Evolutionary conservation across 805 yeast genomes (phyloP).

Genomic region (Wickerhamomyces chambardii): DNA sequence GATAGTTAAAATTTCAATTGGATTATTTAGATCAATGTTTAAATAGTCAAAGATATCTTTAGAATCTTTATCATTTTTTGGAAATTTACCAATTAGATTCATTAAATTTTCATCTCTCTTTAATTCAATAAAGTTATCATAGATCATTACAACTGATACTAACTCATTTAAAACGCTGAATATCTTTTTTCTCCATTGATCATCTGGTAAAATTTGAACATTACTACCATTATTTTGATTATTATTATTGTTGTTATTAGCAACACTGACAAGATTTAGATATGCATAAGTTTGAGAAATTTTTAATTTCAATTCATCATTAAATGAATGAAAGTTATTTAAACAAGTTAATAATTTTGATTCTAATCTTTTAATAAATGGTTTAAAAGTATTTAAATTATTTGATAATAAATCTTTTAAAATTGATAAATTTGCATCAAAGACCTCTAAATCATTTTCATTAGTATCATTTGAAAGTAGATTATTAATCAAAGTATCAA

Average conservation of each 20-base stretch:
- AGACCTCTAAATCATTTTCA: no score
- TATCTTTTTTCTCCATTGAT: conserved; percentile 40
- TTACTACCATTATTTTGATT: conserved; percentile 19
- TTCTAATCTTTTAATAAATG: conserved; percentile 59
- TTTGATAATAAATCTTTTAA: conserved; percentile 35
- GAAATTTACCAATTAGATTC: conserved; percentile 30
- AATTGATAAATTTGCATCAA: conserved; percentile 25
- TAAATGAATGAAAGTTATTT: conserved; percentile 28
- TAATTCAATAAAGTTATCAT: conserved; percentile 48
- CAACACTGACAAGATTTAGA: conserved; percentile 47
- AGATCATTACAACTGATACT: conserved; percentile 45
- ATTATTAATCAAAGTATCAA: conserved; percentile 41
- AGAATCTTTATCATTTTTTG: conserved; percentile 16
- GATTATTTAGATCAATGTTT: conserved; percentile 49
- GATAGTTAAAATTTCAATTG: conserved; percentile 40
- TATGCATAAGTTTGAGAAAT: conserved; percentile 44
- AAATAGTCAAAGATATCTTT: conserved; percentile 35
- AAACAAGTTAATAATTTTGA: conserved; percentile 29
- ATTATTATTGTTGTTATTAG: conserved; percentile 37
- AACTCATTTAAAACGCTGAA: conserved; percentile 40
- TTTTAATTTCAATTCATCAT: conserved; percentile 26
- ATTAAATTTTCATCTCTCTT: conserved; percentile 43
- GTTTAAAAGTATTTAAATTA: conserved; percentile 77
- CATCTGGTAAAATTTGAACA: conserved; percentile 27
- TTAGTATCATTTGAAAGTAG: conserved; percentile 27